phyloP scores from a whole-genome alignment of 2,329 filamentous ascomycete genomes.

The Scedosporium dehoogii region DNA sequence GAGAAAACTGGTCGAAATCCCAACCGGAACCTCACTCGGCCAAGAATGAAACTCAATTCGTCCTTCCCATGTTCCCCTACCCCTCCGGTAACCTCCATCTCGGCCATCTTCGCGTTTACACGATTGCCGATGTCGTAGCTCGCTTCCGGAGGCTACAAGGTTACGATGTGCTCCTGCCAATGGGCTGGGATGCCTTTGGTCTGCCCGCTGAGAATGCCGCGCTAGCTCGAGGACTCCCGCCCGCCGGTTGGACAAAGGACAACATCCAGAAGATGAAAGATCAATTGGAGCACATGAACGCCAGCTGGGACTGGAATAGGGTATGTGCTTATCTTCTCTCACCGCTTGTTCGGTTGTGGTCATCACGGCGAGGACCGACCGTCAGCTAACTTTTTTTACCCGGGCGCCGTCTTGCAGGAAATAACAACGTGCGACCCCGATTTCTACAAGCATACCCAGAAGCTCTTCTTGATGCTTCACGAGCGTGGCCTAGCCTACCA shows the following conservation, averaged over 20 bases:
- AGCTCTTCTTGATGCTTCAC: slow-evolving; percentile 69
- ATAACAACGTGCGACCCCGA: slow-evolving; percentile 72
- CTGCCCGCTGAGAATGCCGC: slow-evolving; percentile 87
- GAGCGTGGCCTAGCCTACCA: slow-evolving; percentile 72
- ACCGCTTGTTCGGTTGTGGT: background rate
- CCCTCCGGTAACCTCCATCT: slow-evolving; percentile 80
- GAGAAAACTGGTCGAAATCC: slow-evolving; percentile 27
- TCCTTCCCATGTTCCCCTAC: slow-evolving; percentile 90
- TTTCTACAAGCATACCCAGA: slow-evolving; percentile 86
- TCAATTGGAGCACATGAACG: slow-evolving; percentile 71
- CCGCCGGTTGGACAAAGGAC: slow-evolving; percentile 65
- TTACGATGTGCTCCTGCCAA: slow-evolving; percentile 69
- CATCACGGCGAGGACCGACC: background rate
- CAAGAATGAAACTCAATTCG: slow-evolving; percentile 42
- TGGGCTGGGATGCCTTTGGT: slow-evolving; percentile 92
- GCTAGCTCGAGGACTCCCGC: slow-evolving; percentile 69
- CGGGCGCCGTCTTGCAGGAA: slow-evolving; percentile 44
- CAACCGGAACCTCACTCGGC: slow-evolving; percentile 7
- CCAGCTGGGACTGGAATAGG: slow-evolving; percentile 71
- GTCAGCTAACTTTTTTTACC: background rate
- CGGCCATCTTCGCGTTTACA: slow-evolving; percentile 81
- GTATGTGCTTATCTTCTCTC: slow-evolving; percentile 39
- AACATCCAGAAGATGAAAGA: slow-evolving; percentile 82
- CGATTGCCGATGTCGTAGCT: slow-evolving; percentile 77
- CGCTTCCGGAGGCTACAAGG: slow-evolving; percentile 68